Evolutionary conservation across 257 asterid genomes (phyloP).

Genomic region (Plantago major): DNA sequence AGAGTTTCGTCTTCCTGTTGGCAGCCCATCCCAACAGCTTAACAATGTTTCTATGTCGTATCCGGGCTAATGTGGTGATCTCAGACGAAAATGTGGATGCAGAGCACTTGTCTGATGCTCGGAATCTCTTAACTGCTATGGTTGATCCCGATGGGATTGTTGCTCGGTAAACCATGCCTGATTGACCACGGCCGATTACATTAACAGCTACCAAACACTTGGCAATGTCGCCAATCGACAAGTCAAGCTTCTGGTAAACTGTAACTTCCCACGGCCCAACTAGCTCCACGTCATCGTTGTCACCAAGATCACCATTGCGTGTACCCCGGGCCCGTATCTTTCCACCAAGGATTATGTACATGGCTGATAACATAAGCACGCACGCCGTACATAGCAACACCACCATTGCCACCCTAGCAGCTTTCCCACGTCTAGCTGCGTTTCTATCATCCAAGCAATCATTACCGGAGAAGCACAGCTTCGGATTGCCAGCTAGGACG

Average conservation of each 20-base stretch:
- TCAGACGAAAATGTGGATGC: slow-evolving; percentile 44
- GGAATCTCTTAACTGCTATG: slow-evolving; percentile 38
- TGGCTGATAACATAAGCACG: slow-evolving; percentile 34
- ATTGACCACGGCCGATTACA: slow-evolving; percentile 43
- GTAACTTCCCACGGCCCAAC: slow-evolving; percentile 58
- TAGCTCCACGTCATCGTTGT: slow-evolving; percentile 34
- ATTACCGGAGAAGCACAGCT: slow-evolving; percentile 43
- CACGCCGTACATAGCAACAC: slow-evolving; percentile 49
- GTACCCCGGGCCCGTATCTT: slow-evolving; percentile 22
- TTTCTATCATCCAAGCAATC: slow-evolving; percentile 31
- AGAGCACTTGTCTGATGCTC: slow-evolving; percentile 33
- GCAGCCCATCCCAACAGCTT: slow-evolving; percentile 49
- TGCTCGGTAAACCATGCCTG: slow-evolving; percentile 39
- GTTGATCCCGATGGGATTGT: slow-evolving; percentile 32
- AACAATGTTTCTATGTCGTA: slow-evolving; percentile 48
- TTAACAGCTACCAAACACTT: slow-evolving; percentile 30
- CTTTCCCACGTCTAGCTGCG: slow-evolving; percentile 24
- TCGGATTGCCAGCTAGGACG: slow-evolving; percentile 41
- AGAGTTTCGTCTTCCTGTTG: slow-evolving; percentile 39
- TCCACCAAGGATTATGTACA: slow-evolving; percentile 42
- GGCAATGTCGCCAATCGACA: slow-evolving; percentile 34
- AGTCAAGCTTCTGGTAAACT: slow-evolving; percentile 44
- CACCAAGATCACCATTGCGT: slow-evolving; percentile 23
- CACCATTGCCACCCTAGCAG: slow-evolving; percentile 51
- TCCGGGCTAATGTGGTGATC: slow-evolving; percentile 39